Evolutionary conservation across 164 flowering plant species (phyloP), one percentile per base, ranked within the genome.

Genomic region (Magnolia officinalis): DNA sequence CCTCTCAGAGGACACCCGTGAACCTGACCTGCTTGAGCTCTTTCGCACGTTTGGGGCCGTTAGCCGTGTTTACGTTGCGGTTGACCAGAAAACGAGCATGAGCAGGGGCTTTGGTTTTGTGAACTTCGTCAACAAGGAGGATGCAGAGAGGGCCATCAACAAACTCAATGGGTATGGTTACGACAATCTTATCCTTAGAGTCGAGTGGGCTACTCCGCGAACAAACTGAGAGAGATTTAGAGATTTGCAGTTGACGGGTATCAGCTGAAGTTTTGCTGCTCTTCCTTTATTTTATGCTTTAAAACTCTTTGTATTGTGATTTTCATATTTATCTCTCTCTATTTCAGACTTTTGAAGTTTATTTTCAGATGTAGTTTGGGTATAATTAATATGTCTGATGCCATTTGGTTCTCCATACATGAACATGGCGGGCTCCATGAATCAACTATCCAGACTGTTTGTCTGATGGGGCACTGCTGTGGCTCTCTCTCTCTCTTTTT

Each of bases 151-250:
- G 70, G 95, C 92, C 24, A 89, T 91, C 63, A 80, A 79, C 76
- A 91, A 88, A 75, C 90, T 91, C 50, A 86, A 91, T 79, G 95
- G 95, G 1, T 91, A 89, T 80, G 95, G 95, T 23, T 91, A 89
- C 59, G 95, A 88, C 73, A 91, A 88, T 73, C 93, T 91, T 78
- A 91, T 91, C 77, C 90, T 91, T 14, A 71, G 85, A 51, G 93
- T 91, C 31, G 95, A 91, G 73, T 88, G 95, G 95, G 87, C 90
- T 18, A 81, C 90, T 4, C 90, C 95, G 2, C 86, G 88, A 65
- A 11, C 86, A 21, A 90, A 82, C 67, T 89, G 88, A 68, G 31
- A 24, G 14, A n/a, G 29, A 26, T 16, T 45, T 13, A 24, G 14
- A 67, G 45, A 10, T 10, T 13, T 67, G 18, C 24, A 19, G 11